phyloP scores from a whole-genome alignment of 192 early-diverging fungal genomes.

The Coemansia sp. region DNA sequence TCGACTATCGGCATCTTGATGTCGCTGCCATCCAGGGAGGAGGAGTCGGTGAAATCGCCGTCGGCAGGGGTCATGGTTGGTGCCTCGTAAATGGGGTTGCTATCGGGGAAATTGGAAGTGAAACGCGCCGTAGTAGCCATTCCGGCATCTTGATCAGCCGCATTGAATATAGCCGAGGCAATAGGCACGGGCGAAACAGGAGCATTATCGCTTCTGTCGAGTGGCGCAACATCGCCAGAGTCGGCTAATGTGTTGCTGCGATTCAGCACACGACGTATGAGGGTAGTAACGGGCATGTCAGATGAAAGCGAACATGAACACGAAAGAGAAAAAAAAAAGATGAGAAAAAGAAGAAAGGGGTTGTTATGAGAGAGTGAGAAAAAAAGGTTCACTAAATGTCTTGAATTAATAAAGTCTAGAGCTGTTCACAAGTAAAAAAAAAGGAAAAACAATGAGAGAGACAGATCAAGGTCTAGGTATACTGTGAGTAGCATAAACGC shows the following conservation, averaged over 20 bases:
- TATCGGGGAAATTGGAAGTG: background rate
- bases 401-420: background rate
- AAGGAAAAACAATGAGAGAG: background rate
- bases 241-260: conserved; percentile 19
- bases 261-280: conserved; percentile 41
- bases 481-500: background rate
- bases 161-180: background rate
- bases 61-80: background rate
- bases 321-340: background rate
- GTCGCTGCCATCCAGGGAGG: conserved; percentile 18
- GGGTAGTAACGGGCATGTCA: conserved; percentile 23
- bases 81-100: conserved; percentile 15
- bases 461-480: background rate
- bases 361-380: background rate
- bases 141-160: conserved; percentile 2
- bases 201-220: background rate
- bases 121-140: conserved; percentile 6
- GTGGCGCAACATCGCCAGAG: background rate
- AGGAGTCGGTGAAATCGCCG: conserved; percentile 29
- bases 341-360: background rate
- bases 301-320: background rate
- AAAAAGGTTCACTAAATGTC: background rate
- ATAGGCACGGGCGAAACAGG: conserved; percentile 8
- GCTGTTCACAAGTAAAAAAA: background rate
- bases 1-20: conserved; percentile 24